Conservation (phyloP, 257 asterid genomes). For the Solanum medicagineum region DNA sequence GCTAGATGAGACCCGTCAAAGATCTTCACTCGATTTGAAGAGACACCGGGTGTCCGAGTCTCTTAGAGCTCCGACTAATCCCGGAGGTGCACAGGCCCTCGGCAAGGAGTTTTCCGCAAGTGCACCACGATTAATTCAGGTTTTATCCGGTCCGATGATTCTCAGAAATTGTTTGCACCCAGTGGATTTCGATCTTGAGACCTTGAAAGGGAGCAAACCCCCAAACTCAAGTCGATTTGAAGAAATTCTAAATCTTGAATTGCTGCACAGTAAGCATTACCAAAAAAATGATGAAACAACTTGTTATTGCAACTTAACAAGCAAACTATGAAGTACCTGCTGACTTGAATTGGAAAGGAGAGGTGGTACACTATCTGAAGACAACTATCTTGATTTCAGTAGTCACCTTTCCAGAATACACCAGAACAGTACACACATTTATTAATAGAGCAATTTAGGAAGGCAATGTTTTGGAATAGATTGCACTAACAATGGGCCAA, state of each 20-base stretch:
- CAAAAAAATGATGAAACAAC: background rate
- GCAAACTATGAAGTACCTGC: background rate
- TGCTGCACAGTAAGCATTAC: background rate
- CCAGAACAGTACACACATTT: background rate
- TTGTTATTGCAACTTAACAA: background rate
- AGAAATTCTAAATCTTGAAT: background rate
- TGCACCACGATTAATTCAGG: too few species aligned
- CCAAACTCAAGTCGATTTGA: background rate
- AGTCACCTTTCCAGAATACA: background rate
- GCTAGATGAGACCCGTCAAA: background rate
- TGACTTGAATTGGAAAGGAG: background rate
- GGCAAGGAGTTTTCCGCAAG: too few species aligned
- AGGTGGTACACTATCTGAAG: background rate
- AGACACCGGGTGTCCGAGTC: too few species aligned
- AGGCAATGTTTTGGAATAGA: background rate
- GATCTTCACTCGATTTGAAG: background rate
- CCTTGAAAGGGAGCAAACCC: too few species aligned
- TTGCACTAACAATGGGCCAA: background rate
- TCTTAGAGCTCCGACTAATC: too few species aligned
- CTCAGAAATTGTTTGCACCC: too few species aligned
- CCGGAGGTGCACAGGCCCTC: too few species aligned
- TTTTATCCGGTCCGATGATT: too few species aligned
- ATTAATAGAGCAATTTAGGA: background rate
- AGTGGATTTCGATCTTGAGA: too few species aligned
- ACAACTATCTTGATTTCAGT: background rate